A percentile compares a stretch with the other conserved stretches of the same genome.
Conservation (phyloP, 306 rosid species). For the Vicia villosa region DNA sequence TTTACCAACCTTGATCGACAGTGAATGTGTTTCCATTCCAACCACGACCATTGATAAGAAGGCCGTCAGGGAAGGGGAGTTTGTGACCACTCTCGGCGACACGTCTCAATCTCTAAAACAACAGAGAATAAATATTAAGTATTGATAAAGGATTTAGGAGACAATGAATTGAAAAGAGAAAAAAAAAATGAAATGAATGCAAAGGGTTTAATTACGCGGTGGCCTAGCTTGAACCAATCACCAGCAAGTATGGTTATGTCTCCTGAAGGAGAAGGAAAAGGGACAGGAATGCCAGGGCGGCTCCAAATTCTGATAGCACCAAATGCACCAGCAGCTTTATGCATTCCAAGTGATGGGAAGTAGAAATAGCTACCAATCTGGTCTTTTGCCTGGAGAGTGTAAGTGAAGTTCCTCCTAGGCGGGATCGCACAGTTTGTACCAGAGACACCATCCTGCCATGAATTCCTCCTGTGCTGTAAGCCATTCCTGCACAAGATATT, state of each 20-base stretch:
- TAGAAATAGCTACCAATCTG: conserved; percentile 59
- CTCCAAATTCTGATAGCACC: conserved; percentile 78
- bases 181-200: conserved; percentile 29
- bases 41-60: conserved; percentile 89
- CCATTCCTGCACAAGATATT: conserved; percentile 69
- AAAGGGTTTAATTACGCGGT: conserved; percentile 51
- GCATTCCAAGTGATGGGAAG: conserved; percentile 57
- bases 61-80: conserved; percentile 90
- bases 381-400: conserved; percentile 48
- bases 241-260: conserved; percentile 83
- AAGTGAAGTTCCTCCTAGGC: conserved; percentile 53
- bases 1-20: conserved; percentile 76
- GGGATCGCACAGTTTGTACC: conserved; percentile 54
- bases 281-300: conserved; percentile 90
- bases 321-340: conserved; percentile 53
- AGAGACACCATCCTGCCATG: conserved; percentile 64
- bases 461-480: conserved; percentile 87
- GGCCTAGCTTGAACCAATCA: conserved; percentile 84
- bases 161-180: background rate
- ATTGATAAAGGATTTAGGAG: background rate
- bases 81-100: conserved; percentile 67
- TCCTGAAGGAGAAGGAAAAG: conserved; percentile 89
- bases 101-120: conserved; percentile 64
- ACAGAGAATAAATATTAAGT: background rate
- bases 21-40: conserved; percentile 93